phyloP scores from a whole-genome alignment of 768 basidiomycete genomes.

The Termitomyces sp. region DNA sequence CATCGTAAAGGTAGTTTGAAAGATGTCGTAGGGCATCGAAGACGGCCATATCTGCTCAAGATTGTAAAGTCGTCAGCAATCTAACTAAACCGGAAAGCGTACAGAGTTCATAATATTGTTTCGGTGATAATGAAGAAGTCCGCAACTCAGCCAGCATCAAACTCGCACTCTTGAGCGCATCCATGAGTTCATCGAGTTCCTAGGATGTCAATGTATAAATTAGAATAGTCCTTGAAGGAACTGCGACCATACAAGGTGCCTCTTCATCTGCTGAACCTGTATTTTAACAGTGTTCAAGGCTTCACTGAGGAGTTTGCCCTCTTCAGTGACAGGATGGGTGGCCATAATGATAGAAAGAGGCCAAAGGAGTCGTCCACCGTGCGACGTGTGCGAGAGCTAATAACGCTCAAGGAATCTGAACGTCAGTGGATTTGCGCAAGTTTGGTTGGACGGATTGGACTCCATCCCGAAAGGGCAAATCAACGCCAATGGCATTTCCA shows the following conservation, averaged over 20 bases:
- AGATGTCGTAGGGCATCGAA: conserved; percentile 95
- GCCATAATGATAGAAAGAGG: conserved; percentile 12
- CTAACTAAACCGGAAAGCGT: conserved; percentile 19
- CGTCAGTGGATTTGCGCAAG: conserved; percentile 2
- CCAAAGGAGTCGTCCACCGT: conserved; percentile 6
- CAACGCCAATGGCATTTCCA: not conserved
- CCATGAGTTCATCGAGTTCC: conserved; percentile 98
- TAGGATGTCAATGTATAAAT: conserved; percentile 22
- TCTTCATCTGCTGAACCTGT: conserved; percentile 92
- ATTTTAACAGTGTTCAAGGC: conserved; percentile 83
- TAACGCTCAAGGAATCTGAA: not conserved
- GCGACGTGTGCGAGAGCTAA: conserved; percentile 1
- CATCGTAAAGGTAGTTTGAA: conserved; percentile 94
- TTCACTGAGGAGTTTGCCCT: conserved; percentile 82
- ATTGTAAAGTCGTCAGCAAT: not conserved
- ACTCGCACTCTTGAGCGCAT: conserved; percentile 94
- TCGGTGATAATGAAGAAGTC: conserved; percentile 88
- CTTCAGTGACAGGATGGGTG: conserved; percentile 49
- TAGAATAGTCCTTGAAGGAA: not conserved
- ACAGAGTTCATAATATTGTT: conserved; percentile 99
- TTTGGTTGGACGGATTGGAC: not conserved
- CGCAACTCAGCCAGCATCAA: conserved; percentile 95
- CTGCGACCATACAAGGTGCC: conserved; percentile 66
- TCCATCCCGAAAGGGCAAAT: not conserved
- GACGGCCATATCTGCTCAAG: conserved; percentile 86